A percentile compares a stretch with the other conserved stretches of the same genome.
Conservation (phyloP, 2,329 filamentous ascomycete genomes). For the Scytalidium lignicola region DNA sequence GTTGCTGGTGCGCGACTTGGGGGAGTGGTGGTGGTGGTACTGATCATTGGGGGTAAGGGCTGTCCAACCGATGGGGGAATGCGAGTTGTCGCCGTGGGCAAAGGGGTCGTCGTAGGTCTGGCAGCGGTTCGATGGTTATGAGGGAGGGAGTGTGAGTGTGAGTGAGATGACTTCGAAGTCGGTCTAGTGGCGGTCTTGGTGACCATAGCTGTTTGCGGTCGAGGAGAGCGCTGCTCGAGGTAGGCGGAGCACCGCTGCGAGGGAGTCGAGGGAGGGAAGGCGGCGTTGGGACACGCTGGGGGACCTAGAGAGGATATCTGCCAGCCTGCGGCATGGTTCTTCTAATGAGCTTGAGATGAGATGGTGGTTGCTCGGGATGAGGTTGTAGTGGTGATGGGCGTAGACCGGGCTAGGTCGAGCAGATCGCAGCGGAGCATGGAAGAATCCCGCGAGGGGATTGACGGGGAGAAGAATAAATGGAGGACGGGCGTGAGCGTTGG, state of each 20-base stretch:
- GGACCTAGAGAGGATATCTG: background rate
- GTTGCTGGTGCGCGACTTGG: conserved; percentile 18
- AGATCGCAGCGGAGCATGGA: too few relatives aligned
- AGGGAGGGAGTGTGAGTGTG: conserved; percentile 14
- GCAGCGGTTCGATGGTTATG: conserved; percentile 11
- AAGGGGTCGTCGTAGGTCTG: conserved; percentile 16
- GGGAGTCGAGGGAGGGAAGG: too few relatives aligned
- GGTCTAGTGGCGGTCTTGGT: conserved; percentile 24
- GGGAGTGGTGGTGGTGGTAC: conserved; percentile 3
- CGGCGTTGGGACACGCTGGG: too few relatives aligned
- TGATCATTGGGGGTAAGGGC: conserved; percentile 14
- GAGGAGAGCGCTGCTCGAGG: background rate
- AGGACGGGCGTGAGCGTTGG: background rate
- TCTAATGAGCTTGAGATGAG: too few relatives aligned
- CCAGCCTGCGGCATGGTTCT: background rate
- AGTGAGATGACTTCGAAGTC: conserved; percentile 18
- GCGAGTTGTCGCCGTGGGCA: conserved; percentile 13
- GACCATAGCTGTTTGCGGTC: conserved; percentile 18
- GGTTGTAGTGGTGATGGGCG: too few relatives aligned
- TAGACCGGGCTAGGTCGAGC: too few relatives aligned
- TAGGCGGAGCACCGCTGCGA: too few relatives aligned
- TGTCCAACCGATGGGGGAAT: conserved; percentile 23
- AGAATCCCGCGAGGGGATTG: background rate
- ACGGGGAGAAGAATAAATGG: background rate
- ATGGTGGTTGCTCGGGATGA: too few relatives aligned